phyloP scores from a whole-genome alignment of 148 eudicot species.

The Gaultheria prostrata region DNA sequence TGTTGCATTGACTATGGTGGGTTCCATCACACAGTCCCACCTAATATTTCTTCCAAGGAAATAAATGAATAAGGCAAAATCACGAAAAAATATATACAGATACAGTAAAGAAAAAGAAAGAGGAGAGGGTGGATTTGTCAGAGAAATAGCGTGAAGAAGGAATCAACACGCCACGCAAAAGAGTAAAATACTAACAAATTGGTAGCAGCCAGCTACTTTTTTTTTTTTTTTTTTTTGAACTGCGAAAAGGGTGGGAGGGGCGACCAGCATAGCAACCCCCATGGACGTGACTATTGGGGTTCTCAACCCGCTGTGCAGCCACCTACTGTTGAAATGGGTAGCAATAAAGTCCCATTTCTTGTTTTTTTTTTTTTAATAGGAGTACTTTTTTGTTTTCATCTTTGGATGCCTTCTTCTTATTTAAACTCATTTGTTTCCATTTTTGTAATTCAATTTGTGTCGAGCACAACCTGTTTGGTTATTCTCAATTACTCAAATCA shows the following conservation, averaged over 20 bases:
- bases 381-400: neutral
- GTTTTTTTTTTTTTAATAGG: too few species aligned
- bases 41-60: constrained; percentile 30
- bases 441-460: neutral
- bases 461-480: too few species aligned
- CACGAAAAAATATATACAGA: neutral
- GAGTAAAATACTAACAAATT: neutral
- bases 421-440: neutral
- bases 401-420: neutral
- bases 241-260: too few species aligned
- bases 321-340: too few species aligned
- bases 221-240: neutral
- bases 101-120: too few species aligned
- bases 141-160: neutral
- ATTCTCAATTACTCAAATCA: too few species aligned
- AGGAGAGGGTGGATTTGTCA: neutral
- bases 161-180: neutral
- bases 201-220: neutral
- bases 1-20: constrained; percentile 62
- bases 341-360: neutral
- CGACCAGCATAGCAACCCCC: too few species aligned
- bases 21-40: constrained; percentile 58
- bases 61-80: neutral
- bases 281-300: too few species aligned
- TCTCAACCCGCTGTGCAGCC: too few species aligned